Base-by-base conservation (phyloP, 2,329 filamentous ascomycete genomes). In the Colletotrichum brevisporum region DNA sequence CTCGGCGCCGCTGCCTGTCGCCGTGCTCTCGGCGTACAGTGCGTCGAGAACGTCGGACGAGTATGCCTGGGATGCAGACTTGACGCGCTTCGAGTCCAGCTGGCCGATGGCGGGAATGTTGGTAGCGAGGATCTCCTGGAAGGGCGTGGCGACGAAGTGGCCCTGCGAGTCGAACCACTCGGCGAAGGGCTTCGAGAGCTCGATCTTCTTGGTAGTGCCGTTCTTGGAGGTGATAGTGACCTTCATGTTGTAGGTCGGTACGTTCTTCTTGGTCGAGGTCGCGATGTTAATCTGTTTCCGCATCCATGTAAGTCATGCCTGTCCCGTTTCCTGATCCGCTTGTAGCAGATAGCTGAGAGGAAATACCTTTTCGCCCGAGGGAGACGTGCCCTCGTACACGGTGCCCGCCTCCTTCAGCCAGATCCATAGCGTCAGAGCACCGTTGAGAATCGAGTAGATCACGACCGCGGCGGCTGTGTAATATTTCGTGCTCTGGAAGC, bases 401-500 rank as follows among this genome's bases (percentile, higher is more conserved):
- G 90, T 88, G 0, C 93, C 92, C 73, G 91, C 91, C 84, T 99
- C 96, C 26, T 96, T 91, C 26, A 87, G 86, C 86, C 90, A 92
- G 68, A 97, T 89, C 96, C 96, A 99, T 75, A 90, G 88, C 45
- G 93, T 95, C 74, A 98, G 87, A 2, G 87, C 84, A 36, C 88
- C 86, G 78, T 98, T 98, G 58, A 99, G 83, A 2, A 92, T 60
- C 50, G 93, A 90, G 83, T 99, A 99, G 16, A 91, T 78, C 12
- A 86, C 85, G 5, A 98, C 95, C 4, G 96, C 95, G 47, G 86
- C 88, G 3, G 92, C 88, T 0, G 95, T 97, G 83, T 91, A 95
- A 72, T 87, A 83, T 81, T 96, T 97, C 18, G 95, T 97, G 70
- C 82, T 85, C 72, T 97, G 94, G 87, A 96, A 98, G 74, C 95